Conservation (phyloP, 768 basidiomycete species). For the Auricularia heimuer region DNA sequence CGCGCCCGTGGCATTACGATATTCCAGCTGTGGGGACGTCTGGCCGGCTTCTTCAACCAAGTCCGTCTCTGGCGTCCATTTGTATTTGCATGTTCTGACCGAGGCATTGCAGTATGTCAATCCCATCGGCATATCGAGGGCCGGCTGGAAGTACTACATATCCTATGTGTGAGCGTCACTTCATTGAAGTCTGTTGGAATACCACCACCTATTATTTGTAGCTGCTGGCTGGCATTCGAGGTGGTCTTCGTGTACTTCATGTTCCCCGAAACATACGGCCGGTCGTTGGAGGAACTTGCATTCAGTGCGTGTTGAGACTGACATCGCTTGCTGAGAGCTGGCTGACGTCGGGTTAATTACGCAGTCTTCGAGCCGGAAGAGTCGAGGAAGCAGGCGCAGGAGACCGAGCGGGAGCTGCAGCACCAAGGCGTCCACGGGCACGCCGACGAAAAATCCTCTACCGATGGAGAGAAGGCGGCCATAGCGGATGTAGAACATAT, state of each 20-base stretch:
- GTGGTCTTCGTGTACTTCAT: constrained; percentile 48
- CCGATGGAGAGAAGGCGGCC: not conserved
- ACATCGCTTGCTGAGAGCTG: too few relatives aligned
- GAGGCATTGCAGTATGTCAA: too few relatives aligned
- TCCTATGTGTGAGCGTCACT: constrained; percentile 10
- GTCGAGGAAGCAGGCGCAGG: constrained; percentile 5
- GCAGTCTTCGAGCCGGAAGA: constrained; percentile 6
- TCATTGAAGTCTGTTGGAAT: not conserved
- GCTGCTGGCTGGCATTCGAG: constrained; percentile 43
- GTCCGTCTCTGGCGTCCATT: constrained; percentile 58
- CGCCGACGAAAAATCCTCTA: not conserved
- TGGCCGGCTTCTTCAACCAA: constrained; percentile 52
- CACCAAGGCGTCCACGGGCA: not conserved
- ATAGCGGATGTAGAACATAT: not conserved
- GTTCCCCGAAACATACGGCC: constrained; percentile 49
- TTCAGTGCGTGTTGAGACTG: constrained; percentile 34
- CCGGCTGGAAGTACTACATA: constrained; percentile 52
- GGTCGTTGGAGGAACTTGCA: constrained; percentile 48
- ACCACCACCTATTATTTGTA: not conserved
- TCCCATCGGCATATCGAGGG: constrained; percentile 2
- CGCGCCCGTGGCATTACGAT: constrained; percentile 53
- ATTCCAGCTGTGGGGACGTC: constrained; percentile 49
- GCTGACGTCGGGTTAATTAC: not conserved
- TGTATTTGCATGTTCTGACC: constrained; percentile 23
- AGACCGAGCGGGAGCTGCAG: constrained; percentile 4